Percentiles rank a stretch among this genome's conserved stretches.
phyloP scores from a whole-genome alignment of 1,284 basidiomycete species.

The Pseudozyma tsukubaensis region DNA sequence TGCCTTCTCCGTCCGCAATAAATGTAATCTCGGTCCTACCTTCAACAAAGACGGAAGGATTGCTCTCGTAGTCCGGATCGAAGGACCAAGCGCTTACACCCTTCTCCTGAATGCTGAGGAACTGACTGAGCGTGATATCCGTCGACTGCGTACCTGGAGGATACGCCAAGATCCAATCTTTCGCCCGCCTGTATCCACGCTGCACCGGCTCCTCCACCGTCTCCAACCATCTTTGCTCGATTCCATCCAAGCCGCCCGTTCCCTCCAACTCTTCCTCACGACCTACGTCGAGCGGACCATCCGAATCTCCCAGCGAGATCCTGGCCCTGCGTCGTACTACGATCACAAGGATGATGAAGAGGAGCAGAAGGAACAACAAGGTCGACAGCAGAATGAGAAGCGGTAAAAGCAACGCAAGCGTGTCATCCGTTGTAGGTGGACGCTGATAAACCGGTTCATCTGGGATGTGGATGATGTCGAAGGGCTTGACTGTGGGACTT shows the following conservation, averaged over 20 bases:
- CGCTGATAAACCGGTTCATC: slow-evolving; percentile 45
- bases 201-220: slow-evolving; percentile 77
- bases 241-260: slow-evolving; percentile 88
- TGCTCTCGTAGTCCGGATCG: slow-evolving; percentile 67
- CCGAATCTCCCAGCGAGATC: slow-evolving; percentile 79
- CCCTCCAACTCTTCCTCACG: slow-evolving; percentile 78
- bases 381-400: slow-evolving; percentile 88
- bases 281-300: slow-evolving; percentile 92
- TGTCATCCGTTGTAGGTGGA: slow-evolving; percentile 45
- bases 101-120: slow-evolving; percentile 68
- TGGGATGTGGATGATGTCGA: slow-evolving; percentile 30
- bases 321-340: slow-evolving; percentile 54
- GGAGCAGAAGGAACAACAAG: slow-evolving; percentile 81
- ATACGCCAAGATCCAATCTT: slow-evolving; percentile 75
- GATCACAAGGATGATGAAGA: slow-evolving; percentile 64
- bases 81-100: slow-evolving; percentile 68
- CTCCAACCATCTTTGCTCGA: slow-evolving; percentile 94
- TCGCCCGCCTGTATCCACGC: slow-evolving; percentile 83
- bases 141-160: slow-evolving; percentile 57
- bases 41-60: slow-evolving; percentile 66
- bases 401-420: slow-evolving; percentile 68
- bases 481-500: slow-evolving; percentile 25
- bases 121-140: slow-evolving; percentile 68
- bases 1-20: slow-evolving; percentile 66
- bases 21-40: slow-evolving; percentile 67